Base-by-base conservation (phyloP, 2,329 filamentous ascomycete genomes). In the Achaetomium macrosporum region DNA sequence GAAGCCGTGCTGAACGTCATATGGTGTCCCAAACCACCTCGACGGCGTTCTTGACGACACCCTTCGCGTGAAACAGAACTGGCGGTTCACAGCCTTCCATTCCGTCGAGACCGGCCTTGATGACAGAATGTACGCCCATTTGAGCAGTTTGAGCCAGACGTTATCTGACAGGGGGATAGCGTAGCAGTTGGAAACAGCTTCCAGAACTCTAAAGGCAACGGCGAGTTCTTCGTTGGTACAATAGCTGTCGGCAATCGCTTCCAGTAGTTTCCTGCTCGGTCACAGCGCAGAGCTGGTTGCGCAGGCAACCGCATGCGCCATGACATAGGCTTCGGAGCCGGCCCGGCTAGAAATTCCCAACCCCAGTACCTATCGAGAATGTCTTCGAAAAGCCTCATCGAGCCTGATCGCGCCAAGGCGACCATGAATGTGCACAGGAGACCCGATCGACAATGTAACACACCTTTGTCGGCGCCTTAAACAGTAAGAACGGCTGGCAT, bases 171-270 rank as follows among this genome's bases (percentile, higher is more conserved):
- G 81, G 1, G 71, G 57, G 20, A 92, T 69, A 1, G 70, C 57
- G 66, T 86, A 88, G 7, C 72, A 71, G 1, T 69, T 69, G 0
- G 87, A 84, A 44, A 91, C 66, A 59, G 79, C 79, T 54, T 86
- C 76, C 12, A 90, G 69, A 0, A 86, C 62, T 39, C 78, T 74
- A 25, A 85, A 63, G 12, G 81, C 86, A 1, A 75, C 71, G 1
- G 73, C 65, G 4, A 90, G 73, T 50, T 84, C 75, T 44, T 79
- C 83, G 66, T 85, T 88, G 56, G 75, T 76, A n/a, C 85, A 79
- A 57, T 85, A 87, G 1, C 76, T 73, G 63, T 89, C 83, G 6
- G 85, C 84, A n/a, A 91, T 70, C 9, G 84, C 78, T 50, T 79
- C 73, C 19, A 92, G 73, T 0, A 91, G 72, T 2, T 72, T 70